A percentile compares a stretch with the other conserved stretches of the same genome.
Conservation (phyloP, 371 early-diverging fungal genomes). For the Syncephalastrum racemosum region DNA sequence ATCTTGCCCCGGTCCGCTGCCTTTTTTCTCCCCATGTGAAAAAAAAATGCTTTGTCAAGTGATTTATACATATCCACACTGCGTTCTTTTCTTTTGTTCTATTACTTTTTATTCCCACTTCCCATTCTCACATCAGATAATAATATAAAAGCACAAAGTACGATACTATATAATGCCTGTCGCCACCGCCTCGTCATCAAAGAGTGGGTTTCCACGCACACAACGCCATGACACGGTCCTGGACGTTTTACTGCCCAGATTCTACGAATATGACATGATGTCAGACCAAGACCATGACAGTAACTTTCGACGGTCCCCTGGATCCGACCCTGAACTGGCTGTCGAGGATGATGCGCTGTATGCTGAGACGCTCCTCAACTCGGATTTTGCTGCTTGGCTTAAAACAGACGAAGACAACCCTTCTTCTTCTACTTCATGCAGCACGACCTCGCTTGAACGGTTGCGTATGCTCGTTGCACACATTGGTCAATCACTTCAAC, state of each 20-base stretch:
- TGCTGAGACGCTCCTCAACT: constrained; percentile 26
- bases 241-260: constrained; percentile 20
- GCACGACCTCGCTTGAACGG: constrained; percentile 13
- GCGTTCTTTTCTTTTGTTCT: constrained; percentile 4
- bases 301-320: background rate
- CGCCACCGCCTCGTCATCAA: background rate
- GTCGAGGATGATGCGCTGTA: constrained; percentile 33
- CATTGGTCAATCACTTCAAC: background rate
- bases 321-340: constrained; percentile 26
- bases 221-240: constrained; percentile 15
- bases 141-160: no score
- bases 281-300: constrained; percentile 2
- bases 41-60: constrained; percentile 1
- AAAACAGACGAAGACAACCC: constrained; percentile 10
- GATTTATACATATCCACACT: background rate
- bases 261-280: constrained; percentile 19
- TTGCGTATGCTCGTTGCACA: constrained; percentile 23
- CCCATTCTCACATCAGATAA: constrained; percentile 2
- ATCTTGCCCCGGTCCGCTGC: no score
- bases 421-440: constrained; percentile 3
- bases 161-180: no score
- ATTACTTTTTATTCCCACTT: constrained; percentile 5
- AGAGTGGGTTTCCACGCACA: constrained; percentile 10
- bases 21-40: no score
- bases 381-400: constrained; percentile 27